phyloP scores from a whole-genome alignment of 306 rosid genomes.

The Trichosanthes truncata region DNA sequence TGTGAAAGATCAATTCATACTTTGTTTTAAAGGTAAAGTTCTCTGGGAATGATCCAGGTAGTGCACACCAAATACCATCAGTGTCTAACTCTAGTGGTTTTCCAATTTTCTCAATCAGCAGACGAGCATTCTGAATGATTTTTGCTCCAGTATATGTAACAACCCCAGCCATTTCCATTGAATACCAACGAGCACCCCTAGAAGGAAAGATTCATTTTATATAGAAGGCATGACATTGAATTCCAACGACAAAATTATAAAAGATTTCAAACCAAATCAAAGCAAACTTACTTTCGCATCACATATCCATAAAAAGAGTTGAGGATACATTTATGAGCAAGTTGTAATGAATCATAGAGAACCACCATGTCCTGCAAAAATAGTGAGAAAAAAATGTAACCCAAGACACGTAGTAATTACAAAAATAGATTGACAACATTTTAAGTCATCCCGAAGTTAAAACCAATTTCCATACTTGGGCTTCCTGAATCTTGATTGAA shows the following conservation, averaged over 20 bases:
- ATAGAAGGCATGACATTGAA: not conserved
- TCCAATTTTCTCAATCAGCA: slow-evolving; percentile 92
- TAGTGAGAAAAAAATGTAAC: slow-evolving; percentile 32
- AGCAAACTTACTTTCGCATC: slow-evolving; percentile 26
- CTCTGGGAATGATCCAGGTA: slow-evolving; percentile 97
- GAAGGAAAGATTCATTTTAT: slow-evolving; percentile 16
- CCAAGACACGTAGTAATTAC: not conserved
- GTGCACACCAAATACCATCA: slow-evolving; percentile 98
- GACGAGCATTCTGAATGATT: slow-evolving; percentile 93
- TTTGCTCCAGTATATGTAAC: slow-evolving; percentile 99
- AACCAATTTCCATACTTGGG: slow-evolving; percentile 48
- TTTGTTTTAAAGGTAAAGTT: slow-evolving; percentile 84
- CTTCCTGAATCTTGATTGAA: slow-evolving; percentile 85
- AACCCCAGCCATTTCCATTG: slow-evolving; percentile 99
- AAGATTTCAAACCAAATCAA: slow-evolving; percentile 36
- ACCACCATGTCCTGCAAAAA: slow-evolving; percentile 98
- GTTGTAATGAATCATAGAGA: slow-evolving; percentile 60
- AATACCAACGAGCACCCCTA: slow-evolving; percentile 99
- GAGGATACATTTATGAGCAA: slow-evolving; percentile 19
- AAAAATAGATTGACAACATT: slow-evolving; percentile 9
- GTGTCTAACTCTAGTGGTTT: slow-evolving; percentile 96
- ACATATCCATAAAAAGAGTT: slow-evolving; percentile 16
- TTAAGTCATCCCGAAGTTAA: slow-evolving; percentile 24
- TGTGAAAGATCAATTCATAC: slow-evolving; percentile 19
- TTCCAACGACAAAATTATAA: not conserved